These are phyloP conservation scores for Ophiosphaerella korrae DNA, from an alignment of 2,329 filamentous ascomycete genomes.

Conservation along the genomic window DNA sequence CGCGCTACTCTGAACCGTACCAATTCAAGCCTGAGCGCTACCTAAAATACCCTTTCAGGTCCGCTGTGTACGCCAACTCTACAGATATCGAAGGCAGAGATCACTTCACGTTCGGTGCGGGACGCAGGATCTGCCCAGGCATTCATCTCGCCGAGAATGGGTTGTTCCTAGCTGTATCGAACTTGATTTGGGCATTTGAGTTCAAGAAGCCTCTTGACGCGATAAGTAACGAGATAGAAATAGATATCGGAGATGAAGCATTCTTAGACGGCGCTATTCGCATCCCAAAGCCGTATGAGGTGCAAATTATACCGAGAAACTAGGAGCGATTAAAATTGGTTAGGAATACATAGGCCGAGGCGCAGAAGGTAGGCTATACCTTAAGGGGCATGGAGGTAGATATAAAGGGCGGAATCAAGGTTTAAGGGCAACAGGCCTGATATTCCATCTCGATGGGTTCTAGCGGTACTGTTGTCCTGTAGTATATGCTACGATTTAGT, in stretches of 20 bases:
- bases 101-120: conserved; percentile 32
- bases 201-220: conserved; percentile 18
- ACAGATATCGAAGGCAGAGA: conserved; percentile 28
- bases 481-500: no score
- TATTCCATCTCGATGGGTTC: no score
- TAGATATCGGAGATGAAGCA: conserved; percentile 37
- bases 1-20: conserved; percentile 29
- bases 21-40: conserved; percentile 39
- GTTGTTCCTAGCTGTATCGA: conserved; percentile 23
- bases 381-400: neutral
- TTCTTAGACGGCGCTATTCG: conserved; percentile 29
- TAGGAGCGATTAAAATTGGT: conserved; percentile 20
- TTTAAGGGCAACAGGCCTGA: no score
- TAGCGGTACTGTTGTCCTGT: no score
- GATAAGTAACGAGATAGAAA: conserved; percentile 34
- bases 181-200: conserved; percentile 34
- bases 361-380: conserved; percentile 8
- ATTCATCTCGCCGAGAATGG: conserved; percentile 29
- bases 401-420: neutral
- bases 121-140: conserved; percentile 31
- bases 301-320: conserved; percentile 23
- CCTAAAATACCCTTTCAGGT: conserved; percentile 16
- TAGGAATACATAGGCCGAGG: conserved; percentile 23
- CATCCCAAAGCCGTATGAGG: conserved; percentile 34
- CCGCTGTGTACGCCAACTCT: conserved; percentile 27